A percentile compares a stretch with the other conserved stretches of the same genome.
These are phyloP conservation scores for Globisporangium paddicum DNA, from an alignment of 352 stramenopile genomes.

Conservation along the genomic window DNA sequence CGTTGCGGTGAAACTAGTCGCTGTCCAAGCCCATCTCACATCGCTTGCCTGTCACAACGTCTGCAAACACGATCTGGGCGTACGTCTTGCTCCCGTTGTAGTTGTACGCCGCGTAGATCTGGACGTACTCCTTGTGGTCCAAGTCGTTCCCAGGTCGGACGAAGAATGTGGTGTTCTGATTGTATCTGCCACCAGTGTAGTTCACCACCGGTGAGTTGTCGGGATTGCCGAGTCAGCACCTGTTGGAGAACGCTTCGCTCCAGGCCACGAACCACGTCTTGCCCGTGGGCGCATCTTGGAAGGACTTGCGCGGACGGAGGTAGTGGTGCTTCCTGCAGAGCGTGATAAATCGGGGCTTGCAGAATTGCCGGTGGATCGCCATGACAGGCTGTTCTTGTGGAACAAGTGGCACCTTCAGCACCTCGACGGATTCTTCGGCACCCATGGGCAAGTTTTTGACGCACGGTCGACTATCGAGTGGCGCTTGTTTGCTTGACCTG, in stretches of 20 bases:
- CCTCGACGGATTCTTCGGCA: neutral
- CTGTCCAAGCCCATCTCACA: neutral
- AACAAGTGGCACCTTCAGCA: neutral
- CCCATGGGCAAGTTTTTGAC: too few species aligned
- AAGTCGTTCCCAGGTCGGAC: neutral
- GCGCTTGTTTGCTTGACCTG: too few species aligned
- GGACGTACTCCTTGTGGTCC: neutral
- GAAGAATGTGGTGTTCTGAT: neutral
- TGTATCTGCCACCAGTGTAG: neutral
- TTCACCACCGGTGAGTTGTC: neutral
- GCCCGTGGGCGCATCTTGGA: neutral
- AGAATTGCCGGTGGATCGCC: neutral
- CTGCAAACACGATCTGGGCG: neutral
- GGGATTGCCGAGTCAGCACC: neutral
- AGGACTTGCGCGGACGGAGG: neutral
- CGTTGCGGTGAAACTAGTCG: neutral
- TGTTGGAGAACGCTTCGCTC: neutral
- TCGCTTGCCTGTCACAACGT: neutral
- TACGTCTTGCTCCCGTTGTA: neutral
- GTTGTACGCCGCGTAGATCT: neutral
- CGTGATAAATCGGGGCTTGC: neutral
- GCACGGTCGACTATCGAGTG: too few species aligned
- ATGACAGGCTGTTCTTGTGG: neutral
- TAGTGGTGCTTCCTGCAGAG: neutral
- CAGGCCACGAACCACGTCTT: neutral